Evolutionary conservation across 2,329 filamentous ascomycete species (phyloP), one percentile per base, ranked within the genome.

Genomic region (Ilyonectria sp.): DNA sequence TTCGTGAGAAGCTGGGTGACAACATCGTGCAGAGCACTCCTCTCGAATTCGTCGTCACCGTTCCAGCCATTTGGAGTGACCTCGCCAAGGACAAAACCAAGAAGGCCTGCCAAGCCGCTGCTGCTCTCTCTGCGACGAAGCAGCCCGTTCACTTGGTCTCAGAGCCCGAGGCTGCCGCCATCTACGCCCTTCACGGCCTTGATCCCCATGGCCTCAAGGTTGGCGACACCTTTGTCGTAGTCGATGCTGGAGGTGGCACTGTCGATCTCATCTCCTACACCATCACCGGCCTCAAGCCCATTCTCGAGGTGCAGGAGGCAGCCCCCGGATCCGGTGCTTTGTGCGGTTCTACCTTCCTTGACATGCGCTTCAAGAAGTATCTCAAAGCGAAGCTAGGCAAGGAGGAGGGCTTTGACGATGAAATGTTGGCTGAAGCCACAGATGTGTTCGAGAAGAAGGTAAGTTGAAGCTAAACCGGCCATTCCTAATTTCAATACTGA

Each of bases 41-140:
- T 1, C 76, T 86, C 6, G 81, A 87, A 60, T 87, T 87, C 57
- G 82, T 89, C 50, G 75, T 89, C 50, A 87, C 87, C 0, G 86
- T 89, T 0, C 87, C 87, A 1, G 86, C 87, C 6, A 85, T 89
- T 7, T 89, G 87, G 87, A 86, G 82, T 52, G 86, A 88, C 47
- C 76, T 81, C 6, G 85, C 86, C 59, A 87, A 86, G 52, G 80
- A 86, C 44, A 83, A 82, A 66, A 89, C 85, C 1, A 78, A 79
- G 52, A 78, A 81, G 56, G 85, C 85, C 17, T 85, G 82, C 47
- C 74, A 82, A 64, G 75, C 72, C 11, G 80, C 82, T 15, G 70
- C 73, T 1, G 77, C 76, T 9, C 72, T 82, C 4, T 78, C 74
- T 4, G 66, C 73, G 2, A 68, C 75, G 54, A 74, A 74, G 15